Evolutionary conservation across 2,329 filamentous ascomycete species (phyloP).

Genomic region (Apiospora koreana): DNA sequence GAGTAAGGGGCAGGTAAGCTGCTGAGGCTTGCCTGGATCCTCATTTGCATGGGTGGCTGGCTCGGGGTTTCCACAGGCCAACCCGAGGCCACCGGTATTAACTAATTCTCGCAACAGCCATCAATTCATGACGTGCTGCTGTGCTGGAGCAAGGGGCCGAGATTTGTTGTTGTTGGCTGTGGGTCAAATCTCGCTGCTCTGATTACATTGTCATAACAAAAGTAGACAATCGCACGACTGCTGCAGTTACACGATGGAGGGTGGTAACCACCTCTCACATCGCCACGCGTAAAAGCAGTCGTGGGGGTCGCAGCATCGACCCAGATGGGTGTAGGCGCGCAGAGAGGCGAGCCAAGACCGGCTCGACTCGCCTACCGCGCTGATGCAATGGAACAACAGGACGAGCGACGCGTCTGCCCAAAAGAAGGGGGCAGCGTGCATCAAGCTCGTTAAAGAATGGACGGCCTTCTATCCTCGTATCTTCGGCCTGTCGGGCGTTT

Average conservation of each 20-base stretch:
- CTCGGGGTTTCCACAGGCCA: slow-evolving; percentile 17
- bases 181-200: slow-evolving; percentile 15
- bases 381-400: slow-evolving; percentile 37
- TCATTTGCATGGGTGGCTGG: slow-evolving; percentile 20
- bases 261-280: slow-evolving; percentile 6
- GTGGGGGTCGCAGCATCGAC: slow-evolving; percentile 57
- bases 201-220: slow-evolving; percentile 26
- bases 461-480: slow-evolving; percentile 28
- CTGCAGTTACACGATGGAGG: slow-evolving; percentile 15
- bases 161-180: neutral
- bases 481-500: slow-evolving; percentile 20
- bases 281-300: slow-evolving; percentile 20
- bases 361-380: slow-evolving; percentile 41
- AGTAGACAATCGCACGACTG: slow-evolving; percentile 31
- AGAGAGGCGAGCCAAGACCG: slow-evolving; percentile 40
- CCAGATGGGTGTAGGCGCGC: slow-evolving; percentile 39
- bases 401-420: slow-evolving; percentile 25
- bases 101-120: neutral
- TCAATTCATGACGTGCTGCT: slow-evolving; percentile 17
- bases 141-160: slow-evolving; percentile 26
- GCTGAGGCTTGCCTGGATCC: slow-evolving; percentile 29
- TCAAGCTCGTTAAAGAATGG: slow-evolving; percentile 34
- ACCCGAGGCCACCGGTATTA: slow-evolving; percentile 14
- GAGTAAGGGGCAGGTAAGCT: slow-evolving; percentile 28
- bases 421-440: slow-evolving; percentile 21